These are phyloP conservation scores for Acrocalymma vagum DNA, from an alignment of 2,329 filamentous ascomycete genomes.

Conservation along the genomic window DNA sequence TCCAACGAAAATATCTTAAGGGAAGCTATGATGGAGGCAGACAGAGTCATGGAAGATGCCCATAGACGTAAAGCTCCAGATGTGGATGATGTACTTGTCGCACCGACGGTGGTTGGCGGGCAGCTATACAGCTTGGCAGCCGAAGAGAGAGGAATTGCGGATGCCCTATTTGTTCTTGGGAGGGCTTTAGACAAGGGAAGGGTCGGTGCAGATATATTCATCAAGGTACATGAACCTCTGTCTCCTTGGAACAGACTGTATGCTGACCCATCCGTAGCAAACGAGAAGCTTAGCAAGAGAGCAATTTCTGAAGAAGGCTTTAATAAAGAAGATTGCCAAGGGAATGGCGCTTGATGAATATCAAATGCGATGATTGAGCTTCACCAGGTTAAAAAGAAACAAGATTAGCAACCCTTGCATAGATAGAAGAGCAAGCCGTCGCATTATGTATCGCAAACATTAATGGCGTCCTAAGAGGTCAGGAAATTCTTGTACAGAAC, in stretches of 20 bases:
- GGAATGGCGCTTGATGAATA: slow-evolving; percentile 73
- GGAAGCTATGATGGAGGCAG: slow-evolving; percentile 79
- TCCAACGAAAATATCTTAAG: slow-evolving; percentile 83
- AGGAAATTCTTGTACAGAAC: too few relatives aligned
- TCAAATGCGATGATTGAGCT: slow-evolving; percentile 36
- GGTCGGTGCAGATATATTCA: slow-evolving; percentile 76
- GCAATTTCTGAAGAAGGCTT: slow-evolving; percentile 84
- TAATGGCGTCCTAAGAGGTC: too few relatives aligned
- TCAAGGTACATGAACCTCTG: slow-evolving; percentile 63
- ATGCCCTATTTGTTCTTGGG: slow-evolving; percentile 84
- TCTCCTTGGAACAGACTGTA: background rate
- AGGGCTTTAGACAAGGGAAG: slow-evolving; percentile 77
- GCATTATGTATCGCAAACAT: too few relatives aligned
- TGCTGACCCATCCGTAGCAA: slow-evolving; percentile 46
- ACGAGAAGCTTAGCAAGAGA: slow-evolving; percentile 78
- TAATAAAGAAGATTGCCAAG: slow-evolving; percentile 77
- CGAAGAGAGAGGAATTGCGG: slow-evolving; percentile 86
- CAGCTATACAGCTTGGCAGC: slow-evolving; percentile 90
- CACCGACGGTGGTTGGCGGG: slow-evolving; percentile 89
- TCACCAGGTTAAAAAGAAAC: too few relatives aligned
- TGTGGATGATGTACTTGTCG: slow-evolving; percentile 92
- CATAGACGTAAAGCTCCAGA: slow-evolving; percentile 73
- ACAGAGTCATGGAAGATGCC: slow-evolving; percentile 78
- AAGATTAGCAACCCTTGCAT: too few relatives aligned
- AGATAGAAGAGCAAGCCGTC: too few relatives aligned